phyloP scores from a whole-genome alignment of 176 grass and related monocot species.

The Saccharum spontaneum region DNA sequence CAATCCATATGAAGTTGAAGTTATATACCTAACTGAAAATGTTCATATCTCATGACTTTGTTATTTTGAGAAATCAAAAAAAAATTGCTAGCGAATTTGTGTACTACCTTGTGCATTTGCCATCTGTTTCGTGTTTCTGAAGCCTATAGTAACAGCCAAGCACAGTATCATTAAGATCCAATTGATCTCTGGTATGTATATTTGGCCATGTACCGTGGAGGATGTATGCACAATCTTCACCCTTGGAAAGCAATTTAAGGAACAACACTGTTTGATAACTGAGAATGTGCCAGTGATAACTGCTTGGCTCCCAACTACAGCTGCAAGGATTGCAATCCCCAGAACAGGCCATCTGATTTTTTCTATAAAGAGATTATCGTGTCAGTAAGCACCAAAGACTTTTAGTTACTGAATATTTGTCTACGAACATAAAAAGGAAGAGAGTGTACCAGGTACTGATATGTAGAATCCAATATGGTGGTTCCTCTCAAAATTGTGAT shows the following conservation, averaged over 20 bases:
- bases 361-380: conserved; percentile 47
- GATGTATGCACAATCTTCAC: conserved; percentile 97
- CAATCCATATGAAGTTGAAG: not conserved
- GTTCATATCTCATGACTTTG: not conserved
- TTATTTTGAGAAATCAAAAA: not conserved
- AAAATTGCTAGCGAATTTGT: not conserved
- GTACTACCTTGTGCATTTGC: conserved; percentile 77
- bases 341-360: conserved; percentile 94
- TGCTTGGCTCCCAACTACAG: conserved; percentile 86
- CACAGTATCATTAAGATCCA: conserved; percentile 95
- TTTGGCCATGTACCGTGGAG: conserved; percentile 74
- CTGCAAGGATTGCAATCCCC: conserved; percentile 74
- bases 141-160: conserved; percentile 81
- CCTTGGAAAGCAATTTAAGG: conserved; percentile 78
- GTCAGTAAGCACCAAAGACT: conserved; percentile 24
- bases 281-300: conserved; percentile 94
- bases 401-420: not conserved
- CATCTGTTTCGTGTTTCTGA: conserved; percentile 78
- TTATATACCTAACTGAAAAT: not conserved
- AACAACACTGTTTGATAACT: conserved; percentile 87
- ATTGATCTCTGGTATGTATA: conserved; percentile 98
- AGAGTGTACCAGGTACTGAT: conserved; percentile 82
- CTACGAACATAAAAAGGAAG: conserved; percentile 5
- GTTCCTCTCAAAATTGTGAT: conserved; percentile 67
- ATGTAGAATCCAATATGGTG: conserved; percentile 91